Percentiles rank a stretch among this genome's conserved stretches.
Evolutionary conservation across 108 stramenopile species (phyloP).

Genomic region (Fragilaria radians): DNA sequence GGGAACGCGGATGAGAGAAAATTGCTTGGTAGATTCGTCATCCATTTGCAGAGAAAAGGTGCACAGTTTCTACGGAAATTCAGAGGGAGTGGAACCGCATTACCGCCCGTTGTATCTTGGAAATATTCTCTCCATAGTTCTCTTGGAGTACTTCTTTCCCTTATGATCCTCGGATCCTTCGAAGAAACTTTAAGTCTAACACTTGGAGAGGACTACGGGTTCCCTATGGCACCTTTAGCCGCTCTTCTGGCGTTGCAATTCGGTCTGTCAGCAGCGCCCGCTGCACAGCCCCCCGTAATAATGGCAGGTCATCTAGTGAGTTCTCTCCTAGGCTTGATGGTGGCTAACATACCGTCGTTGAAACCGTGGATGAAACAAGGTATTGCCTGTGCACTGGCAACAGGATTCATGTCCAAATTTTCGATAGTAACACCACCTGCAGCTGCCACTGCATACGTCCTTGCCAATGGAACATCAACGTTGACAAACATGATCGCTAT

Average conservation of each 20-base stretch:
- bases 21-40: neutral
- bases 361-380: neutral
- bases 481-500: constrained; percentile 3
- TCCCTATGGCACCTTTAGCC: neutral
- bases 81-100: neutral
- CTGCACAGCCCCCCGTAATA: constrained; percentile 6
- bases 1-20: neutral
- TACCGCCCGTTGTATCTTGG: neutral
- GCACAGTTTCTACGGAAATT: neutral
- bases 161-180: neutral
- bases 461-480: constrained; percentile 4
- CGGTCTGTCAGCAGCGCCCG: constrained; percentile 10
- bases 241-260: constrained; percentile 3
- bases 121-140: neutral
- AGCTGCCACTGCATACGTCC: constrained; percentile 14
- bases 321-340: neutral
- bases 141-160: neutral
- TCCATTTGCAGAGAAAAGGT: constrained; percentile 1
- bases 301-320: constrained; percentile 1
- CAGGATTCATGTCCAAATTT: neutral
- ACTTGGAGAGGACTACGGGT: neutral
- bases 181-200: neutral
- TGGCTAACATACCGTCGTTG: constrained; percentile 2
- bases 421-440: constrained; percentile 15
- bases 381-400: constrained; percentile 8